Conservation (phyloP, 2,329 filamentous ascomycete genomes). For the Ophiocordyceps robertsii region DNA sequence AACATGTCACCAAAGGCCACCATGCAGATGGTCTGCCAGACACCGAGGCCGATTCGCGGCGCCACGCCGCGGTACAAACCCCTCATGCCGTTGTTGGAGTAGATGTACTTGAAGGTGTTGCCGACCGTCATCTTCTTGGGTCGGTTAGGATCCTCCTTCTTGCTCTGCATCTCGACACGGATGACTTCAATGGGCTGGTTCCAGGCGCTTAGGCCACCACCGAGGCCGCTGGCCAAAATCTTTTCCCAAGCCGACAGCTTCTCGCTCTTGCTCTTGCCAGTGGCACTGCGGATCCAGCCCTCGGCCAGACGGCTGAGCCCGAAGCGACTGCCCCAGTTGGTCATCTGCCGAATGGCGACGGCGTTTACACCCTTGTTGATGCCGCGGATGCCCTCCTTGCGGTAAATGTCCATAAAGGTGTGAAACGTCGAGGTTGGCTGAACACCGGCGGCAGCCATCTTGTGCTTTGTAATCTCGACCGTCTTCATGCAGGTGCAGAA, state of each 20-base stretch:
- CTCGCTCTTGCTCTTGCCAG: conserved; percentile 65
- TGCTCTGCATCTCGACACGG: conserved; percentile 99
- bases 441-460: conserved; percentile 70
- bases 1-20: conserved; percentile 96
- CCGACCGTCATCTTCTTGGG: conserved; percentile 98
- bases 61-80: conserved; percentile 93
- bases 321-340: conserved; percentile 97
- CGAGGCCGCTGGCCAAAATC: conserved; percentile 71
- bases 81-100: conserved; percentile 72
- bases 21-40: conserved; percentile 99
- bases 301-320: conserved; percentile 87
- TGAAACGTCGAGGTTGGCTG: conserved; percentile 83
- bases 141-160: conserved; percentile 92
- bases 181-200: conserved; percentile 99
- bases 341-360: conserved; percentile 96
- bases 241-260: conserved; percentile 76
- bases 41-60: conserved; percentile 83
- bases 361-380: conserved; percentile 99
- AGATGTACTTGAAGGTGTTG: conserved; percentile 79
- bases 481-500: conserved; percentile 99
- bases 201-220: conserved; percentile 93
- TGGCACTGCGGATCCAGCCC: conserved; percentile 66
- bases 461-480: conserved; percentile 98
- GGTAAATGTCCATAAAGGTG: conserved; percentile 96
- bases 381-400: conserved; percentile 79